A percentile compares a stretch with the other conserved stretches of the same genome.
These are phyloP conservation scores for Alternaria gansuensis DNA, from an alignment of 2,329 filamentous ascomycete genomes.

Conservation along the genomic window DNA sequence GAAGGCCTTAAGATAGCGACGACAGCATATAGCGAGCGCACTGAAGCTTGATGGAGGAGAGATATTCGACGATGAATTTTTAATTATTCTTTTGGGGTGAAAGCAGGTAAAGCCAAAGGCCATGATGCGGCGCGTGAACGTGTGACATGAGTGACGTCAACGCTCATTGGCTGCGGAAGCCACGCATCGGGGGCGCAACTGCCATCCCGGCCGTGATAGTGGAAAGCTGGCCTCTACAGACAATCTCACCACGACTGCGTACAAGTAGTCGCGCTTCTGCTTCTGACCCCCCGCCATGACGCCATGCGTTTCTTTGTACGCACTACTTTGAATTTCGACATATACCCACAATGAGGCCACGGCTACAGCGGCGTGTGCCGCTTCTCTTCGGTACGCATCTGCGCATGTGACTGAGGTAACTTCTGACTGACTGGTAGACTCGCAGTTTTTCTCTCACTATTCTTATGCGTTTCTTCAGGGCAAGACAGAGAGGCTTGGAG, in stretches of 20 bases:
- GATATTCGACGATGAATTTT: neutral
- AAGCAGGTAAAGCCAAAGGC: neutral
- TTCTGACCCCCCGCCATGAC: conserved; percentile 34
- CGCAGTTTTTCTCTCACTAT: conserved; percentile 46
- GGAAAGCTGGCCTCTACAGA: conserved; percentile 50
- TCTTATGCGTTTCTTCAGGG: conserved; percentile 33
- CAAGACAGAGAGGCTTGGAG: conserved; percentile 27
- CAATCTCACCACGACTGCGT: conserved; percentile 31
- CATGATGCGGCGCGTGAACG: conserved; percentile 15
- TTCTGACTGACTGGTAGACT: conserved; percentile 34
- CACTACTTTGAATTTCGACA: conserved; percentile 23
- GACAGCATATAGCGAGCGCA: neutral
- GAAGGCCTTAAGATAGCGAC: neutral
- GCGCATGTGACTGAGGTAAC: conserved; percentile 15
- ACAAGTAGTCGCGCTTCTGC: conserved; percentile 26
- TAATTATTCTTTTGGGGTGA: neutral
- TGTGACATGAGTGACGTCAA: conserved; percentile 36
- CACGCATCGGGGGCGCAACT: conserved; percentile 27
- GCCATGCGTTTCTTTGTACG: conserved; percentile 42
- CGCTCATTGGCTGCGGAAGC: conserved; percentile 42
- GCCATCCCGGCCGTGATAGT: conserved; percentile 29
- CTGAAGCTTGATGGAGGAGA: neutral
- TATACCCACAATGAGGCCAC: conserved; percentile 46
- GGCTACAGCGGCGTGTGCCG: conserved; percentile 49
- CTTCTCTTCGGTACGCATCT: conserved; percentile 45